These are phyloP conservation scores for Starmerella apicola DNA, from an alignment of 805 yeast species.

Conservation along the genomic window DNA sequence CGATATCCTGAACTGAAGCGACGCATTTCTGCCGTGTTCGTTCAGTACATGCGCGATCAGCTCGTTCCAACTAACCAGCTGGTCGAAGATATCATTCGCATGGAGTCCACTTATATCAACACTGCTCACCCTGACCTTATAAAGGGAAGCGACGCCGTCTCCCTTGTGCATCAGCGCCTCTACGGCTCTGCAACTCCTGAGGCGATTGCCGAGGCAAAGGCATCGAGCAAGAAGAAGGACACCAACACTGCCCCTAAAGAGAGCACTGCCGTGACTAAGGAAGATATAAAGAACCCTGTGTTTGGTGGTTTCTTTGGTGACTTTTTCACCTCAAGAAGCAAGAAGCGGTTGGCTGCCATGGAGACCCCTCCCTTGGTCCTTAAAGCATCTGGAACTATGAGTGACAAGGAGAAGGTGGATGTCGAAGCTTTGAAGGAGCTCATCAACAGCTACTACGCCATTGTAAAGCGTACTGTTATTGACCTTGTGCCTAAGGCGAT, in stretches of 20 bases:
- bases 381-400: constrained; percentile 82
- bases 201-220: constrained; percentile 1
- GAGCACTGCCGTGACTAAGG: constrained; percentile 21
- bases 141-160: constrained; percentile 88
- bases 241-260: constrained; percentile 14
- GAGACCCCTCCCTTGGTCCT: constrained; percentile 94
- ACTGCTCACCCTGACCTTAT: constrained; percentile 95
- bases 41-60: constrained; percentile 67
- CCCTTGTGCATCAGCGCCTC: constrained; percentile 10
- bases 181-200: constrained; percentile 6
- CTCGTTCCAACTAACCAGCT: constrained; percentile 77
- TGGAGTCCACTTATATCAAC: constrained; percentile 89
- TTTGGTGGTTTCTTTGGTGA: constrained; percentile 86
- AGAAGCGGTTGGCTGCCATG: constrained; percentile 84
- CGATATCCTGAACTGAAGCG: constrained; percentile 92
- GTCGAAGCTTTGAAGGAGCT: constrained; percentile 90
- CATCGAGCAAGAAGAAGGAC: constrained; percentile 7
- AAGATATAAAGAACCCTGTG: constrained; percentile 35
- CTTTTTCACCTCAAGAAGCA: constrained; percentile 81
- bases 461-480: constrained; percentile 85
- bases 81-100: constrained; percentile 65
- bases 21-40: constrained; percentile 65
- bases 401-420: constrained; percentile 89
- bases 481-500: constrained; percentile 92
- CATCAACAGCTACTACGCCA: constrained; percentile 77